Evolutionary conservation across 306 rosid genomes (phyloP), one percentile per base, ranked within the genome.

Genomic region (Leucaena leucocephala): DNA sequence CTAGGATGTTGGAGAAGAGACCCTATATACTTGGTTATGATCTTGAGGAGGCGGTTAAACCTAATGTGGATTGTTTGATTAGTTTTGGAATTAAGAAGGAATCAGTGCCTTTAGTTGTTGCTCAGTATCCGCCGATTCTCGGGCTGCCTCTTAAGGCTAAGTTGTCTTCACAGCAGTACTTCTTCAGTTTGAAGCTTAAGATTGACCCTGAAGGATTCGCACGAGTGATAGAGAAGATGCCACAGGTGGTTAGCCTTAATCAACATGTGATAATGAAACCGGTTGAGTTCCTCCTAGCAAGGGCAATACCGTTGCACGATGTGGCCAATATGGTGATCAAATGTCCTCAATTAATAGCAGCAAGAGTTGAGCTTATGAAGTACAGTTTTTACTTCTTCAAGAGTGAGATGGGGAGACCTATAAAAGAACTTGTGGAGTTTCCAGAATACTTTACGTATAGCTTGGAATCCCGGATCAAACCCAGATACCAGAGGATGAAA

Each of bases 361-460:
- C 54, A 80, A 87, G 94, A 46, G 89, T 85, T 65, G 93, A 87
- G 84, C 92, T 93, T 59, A 92, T 95, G 98, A 95, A 92, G 83
- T 92, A 91, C 78, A 85, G 94, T 81, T 91, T 3, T 71, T 95
- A 88, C 89, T 95, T 89, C 82, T 92, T 86, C 79, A 95, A 92
- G 89, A 89, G 83, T 71, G 98, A 89, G 87, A 95, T 91, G 92
- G 95, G 96, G 69, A 86, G 97, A 64, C 94, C 97, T 10, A 2
- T 86, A 55, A 87, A 86, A 57, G 98, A 95, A 89, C 96, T 95
- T 33, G 91, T 89, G 79, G 92, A 90, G 10, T 95, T 93, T 66
- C 97, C 99, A 0, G 98, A 93, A 79, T 95, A 91, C 86, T 93
- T 95, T 61, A 93, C 98, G 5, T 93, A 95, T 80, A 93, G 99